A percentile compares a stretch with the other conserved stretches of the same genome.
Evolutionary conservation across 495 filamentous ascomycete species (phyloP).

Genomic region (Neurospora sp.): DNA sequence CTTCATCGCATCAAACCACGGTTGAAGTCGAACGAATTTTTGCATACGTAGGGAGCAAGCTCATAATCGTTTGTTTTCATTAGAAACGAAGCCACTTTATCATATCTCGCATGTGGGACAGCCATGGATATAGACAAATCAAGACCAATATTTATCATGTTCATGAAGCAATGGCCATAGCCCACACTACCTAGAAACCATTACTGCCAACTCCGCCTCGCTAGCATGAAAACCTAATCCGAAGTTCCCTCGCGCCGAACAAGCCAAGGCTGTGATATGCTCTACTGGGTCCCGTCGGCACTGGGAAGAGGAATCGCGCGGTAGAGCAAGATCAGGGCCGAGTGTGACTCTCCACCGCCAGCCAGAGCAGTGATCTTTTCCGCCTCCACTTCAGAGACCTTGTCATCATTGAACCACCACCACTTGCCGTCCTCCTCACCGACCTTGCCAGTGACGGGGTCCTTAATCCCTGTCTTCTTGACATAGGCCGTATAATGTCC

Average conservation of each 20-base stretch:
- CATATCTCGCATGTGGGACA: background rate
- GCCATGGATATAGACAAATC: background rate
- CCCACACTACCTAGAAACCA: background rate
- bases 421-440: conserved; percentile 82
- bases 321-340: conserved; percentile 87
- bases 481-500: conserved; percentile 97
- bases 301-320: conserved; percentile 59
- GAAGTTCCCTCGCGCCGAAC: background rate
- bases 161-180: background rate
- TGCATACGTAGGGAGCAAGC: too few species aligned
- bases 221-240: background rate
- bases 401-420: conserved; percentile 99
- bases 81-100: background rate
- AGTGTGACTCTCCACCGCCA: conserved; percentile 94
- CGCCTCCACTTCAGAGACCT: conserved; percentile 81
- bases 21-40: background rate
- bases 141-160: background rate
- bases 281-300: conserved; percentile 28
- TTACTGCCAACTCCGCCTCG: background rate
- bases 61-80: too few species aligned
- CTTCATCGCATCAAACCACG: background rate
- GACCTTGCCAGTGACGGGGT: conserved; percentile 57
- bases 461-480: conserved; percentile 69
- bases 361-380: conserved; percentile 86
- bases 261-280: background rate